Conservation (phyloP, 495 filamentous ascomycete species). For the Parathielavia hyrcaniae region DNA sequence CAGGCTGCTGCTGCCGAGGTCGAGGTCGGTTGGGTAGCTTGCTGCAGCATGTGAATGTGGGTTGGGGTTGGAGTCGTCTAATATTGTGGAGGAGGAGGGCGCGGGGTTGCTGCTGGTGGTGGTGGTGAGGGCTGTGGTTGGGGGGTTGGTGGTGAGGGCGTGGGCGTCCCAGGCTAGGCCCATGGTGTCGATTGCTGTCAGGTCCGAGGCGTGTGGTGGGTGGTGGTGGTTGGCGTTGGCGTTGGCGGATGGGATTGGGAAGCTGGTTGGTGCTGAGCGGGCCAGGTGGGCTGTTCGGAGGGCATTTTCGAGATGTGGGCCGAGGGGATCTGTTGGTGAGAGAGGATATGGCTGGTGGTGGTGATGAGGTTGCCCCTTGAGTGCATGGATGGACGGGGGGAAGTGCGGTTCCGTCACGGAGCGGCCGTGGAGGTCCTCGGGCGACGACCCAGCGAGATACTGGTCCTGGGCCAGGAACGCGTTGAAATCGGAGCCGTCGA, state of each 20-base stretch:
- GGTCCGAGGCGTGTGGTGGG: neutral
- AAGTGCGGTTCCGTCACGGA: constrained; percentile 14
- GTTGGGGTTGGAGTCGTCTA: no score
- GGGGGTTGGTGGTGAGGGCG: neutral
- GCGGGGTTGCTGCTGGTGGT: neutral
- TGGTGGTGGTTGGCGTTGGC: neutral
- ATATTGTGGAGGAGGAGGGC: no score
- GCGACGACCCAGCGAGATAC: constrained; percentile 2
- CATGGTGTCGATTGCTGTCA: constrained; percentile 10
- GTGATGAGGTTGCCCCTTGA: neutral
- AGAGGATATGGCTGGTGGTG: neutral
- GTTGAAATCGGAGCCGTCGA: constrained; percentile 15
- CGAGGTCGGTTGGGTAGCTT: no score
- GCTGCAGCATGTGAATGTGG: no score
- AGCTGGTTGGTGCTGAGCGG: constrained; percentile 8
- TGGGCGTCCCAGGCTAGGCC: constrained; percentile 6
- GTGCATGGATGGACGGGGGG: constrained; percentile 1
- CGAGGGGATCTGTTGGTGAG: constrained; percentile 1
- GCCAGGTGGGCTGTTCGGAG: constrained; percentile 1
- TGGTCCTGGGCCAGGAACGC: constrained; percentile 6
- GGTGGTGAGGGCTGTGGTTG: neutral
- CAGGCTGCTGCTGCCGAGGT: no score
- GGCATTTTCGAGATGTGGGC: neutral
- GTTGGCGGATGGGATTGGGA: neutral
- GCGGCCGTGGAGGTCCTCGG: constrained; percentile 15